Conservation (phyloP, 768 basidiomycete genomes). For the Amanita pseudoporphyria region DNA sequence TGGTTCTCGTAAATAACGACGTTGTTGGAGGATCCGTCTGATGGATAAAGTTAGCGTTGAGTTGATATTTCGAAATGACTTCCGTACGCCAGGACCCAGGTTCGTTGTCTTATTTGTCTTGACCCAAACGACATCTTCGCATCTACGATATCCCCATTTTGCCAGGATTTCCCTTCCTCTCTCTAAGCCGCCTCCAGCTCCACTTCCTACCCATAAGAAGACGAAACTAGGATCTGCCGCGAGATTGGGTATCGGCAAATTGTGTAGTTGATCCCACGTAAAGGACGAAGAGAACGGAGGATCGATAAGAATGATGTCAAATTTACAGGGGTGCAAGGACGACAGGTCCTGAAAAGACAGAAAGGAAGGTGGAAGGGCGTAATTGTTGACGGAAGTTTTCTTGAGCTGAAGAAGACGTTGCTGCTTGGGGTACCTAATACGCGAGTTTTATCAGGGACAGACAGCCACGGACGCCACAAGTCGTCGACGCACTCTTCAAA, state of each 20-base stretch:
- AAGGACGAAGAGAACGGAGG: conserved; percentile 85
- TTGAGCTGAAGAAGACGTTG: conserved; percentile 78
- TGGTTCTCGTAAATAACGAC: conserved; percentile 79
- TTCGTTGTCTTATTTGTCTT: conserved; percentile 77
- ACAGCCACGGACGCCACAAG: not conserved
- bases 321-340: conserved; percentile 56
- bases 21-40: conserved; percentile 83
- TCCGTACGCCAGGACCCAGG: conserved; percentile 64
- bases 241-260: conserved; percentile 71
- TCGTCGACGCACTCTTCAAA: conserved; percentile 78
- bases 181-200: conserved; percentile 85
- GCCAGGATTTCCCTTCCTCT: conserved; percentile 83
- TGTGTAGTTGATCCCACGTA: conserved; percentile 76
- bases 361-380: conserved; percentile 67
- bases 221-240: conserved; percentile 91
- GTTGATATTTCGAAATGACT: not conserved
- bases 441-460: conserved; percentile 1
- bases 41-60: conserved; percentile 9
- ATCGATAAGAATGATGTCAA: conserved; percentile 87
- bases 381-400: conserved; percentile 59
- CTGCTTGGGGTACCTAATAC: conserved; percentile 84
- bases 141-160: conserved; percentile 90
- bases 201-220: conserved; percentile 93
- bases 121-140: conserved; percentile 99
- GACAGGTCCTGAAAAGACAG: conserved; percentile 51